Evolutionary conservation across 179 eudicot genomes (phyloP).

Genomic region (Spergularia azorica): DNA sequence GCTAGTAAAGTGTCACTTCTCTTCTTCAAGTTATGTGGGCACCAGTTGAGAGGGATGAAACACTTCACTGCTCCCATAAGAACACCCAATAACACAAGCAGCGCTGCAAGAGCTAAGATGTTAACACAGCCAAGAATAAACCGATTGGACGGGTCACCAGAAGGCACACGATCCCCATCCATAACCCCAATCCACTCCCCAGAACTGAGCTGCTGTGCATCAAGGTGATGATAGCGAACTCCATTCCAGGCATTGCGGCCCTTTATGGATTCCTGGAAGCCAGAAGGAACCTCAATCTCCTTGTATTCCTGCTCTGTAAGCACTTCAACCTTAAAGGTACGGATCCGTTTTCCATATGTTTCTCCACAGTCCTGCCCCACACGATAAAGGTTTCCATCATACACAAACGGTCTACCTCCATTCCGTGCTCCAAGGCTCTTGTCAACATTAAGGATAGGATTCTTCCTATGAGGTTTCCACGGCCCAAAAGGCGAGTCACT

Average conservation of each 20-base stretch:
- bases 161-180: slow-evolving; percentile 90
- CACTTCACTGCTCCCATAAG: slow-evolving; percentile 75
- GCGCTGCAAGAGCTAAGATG: slow-evolving; percentile 40
- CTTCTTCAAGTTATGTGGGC: slow-evolving; percentile 67
- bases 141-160: slow-evolving; percentile 64
- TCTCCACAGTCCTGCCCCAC: slow-evolving; percentile 87
- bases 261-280: slow-evolving; percentile 60
- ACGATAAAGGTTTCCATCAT: slow-evolving; percentile 71
- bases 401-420: slow-evolving; percentile 86
- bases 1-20: slow-evolving; percentile 61
- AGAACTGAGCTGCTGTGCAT: slow-evolving; percentile 65
- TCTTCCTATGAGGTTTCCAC: slow-evolving; percentile 82
- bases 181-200: slow-evolving; percentile 82
- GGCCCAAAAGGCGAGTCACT: slow-evolving; percentile 91
- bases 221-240: slow-evolving; percentile 80
- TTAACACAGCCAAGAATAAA: slow-evolving; percentile 61
- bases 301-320: slow-evolving; percentile 58
- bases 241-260: slow-evolving; percentile 92
- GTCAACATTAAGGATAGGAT: slow-evolving; percentile 63
- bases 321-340: slow-evolving; percentile 60
- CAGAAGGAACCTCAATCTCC: slow-evolving; percentile 76
- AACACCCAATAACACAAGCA: slow-evolving; percentile 68
- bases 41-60: slow-evolving; percentile 76
- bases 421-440: slow-evolving; percentile 75
- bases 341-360: slow-evolving; percentile 72